phyloP scores from a whole-genome alignment of 2,329 filamentous ascomycete species.

The Apiospora malaysiana region DNA sequence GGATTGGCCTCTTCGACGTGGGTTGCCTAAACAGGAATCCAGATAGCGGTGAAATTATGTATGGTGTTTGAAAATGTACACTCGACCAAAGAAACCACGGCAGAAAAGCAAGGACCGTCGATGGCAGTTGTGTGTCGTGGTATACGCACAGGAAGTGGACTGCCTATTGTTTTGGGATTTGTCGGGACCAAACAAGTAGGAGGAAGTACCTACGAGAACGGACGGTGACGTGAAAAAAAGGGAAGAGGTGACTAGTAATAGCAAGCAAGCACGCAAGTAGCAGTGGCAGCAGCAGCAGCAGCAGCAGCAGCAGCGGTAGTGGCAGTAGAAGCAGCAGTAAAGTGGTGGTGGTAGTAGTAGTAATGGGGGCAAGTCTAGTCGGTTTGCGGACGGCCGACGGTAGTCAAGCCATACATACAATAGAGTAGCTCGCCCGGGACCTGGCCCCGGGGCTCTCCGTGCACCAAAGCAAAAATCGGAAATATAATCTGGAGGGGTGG shows the following conservation, averaged over 20 bases:
- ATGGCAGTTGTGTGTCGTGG: neutral
- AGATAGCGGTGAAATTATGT: constrained; percentile 24
- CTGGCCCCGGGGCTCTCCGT: constrained; percentile 49
- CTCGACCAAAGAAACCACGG: neutral
- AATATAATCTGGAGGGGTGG: constrained; percentile 52
- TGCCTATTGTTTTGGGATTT: neutral
- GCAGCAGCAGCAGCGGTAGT: too few species aligned
- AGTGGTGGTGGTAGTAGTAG: neutral
- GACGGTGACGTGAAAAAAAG: constrained; percentile 12
- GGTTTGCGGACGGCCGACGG: constrained; percentile 19
- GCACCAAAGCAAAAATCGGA: constrained; percentile 54
- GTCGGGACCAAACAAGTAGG: neutral
- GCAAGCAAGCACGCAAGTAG: neutral
- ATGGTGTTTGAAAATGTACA: neutral
- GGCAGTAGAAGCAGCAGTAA: neutral
- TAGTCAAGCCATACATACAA: constrained; percentile 16
- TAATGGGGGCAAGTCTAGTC: constrained; percentile 20
- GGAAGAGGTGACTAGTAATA: neutral
- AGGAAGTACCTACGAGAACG: constrained; percentile 4
- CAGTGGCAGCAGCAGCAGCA: neutral
- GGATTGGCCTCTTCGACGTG: constrained; percentile 22
- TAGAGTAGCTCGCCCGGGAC: constrained; percentile 27
- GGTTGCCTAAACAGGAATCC: constrained; percentile 37
- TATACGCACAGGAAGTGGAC: neutral
- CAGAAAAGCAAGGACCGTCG: constrained; percentile 10